A percentile compares a stretch with the other conserved stretches of the same genome.
phyloP scores from a whole-genome alignment of 352 stramenopile species.

The Detonula confervacea region DNA sequence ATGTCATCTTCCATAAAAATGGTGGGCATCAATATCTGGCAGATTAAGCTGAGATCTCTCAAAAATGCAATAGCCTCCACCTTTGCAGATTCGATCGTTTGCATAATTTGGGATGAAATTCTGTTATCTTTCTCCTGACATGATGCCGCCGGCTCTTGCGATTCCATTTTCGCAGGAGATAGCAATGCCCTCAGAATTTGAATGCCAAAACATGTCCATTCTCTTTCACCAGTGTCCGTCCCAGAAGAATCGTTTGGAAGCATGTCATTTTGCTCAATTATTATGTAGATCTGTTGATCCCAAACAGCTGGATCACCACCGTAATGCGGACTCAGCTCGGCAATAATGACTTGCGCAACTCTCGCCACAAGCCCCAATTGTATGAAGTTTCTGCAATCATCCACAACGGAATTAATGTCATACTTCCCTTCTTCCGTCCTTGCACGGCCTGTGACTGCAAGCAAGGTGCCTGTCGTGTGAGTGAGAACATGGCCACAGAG shows the following conservation, averaged over 20 bases:
- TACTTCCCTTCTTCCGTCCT: constrained; percentile 57
- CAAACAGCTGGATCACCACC: constrained; percentile 6
- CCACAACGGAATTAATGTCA: constrained; percentile 58
- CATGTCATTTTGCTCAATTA: constrained; percentile 15
- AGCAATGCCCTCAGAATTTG: constrained; percentile 33
- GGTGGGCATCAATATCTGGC: constrained; percentile 75
- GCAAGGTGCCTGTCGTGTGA: constrained; percentile 74
- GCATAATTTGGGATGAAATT: constrained; percentile 33
- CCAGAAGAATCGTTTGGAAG: constrained; percentile 4
- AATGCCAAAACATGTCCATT: constrained; percentile 48
- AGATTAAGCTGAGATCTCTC: constrained; percentile 60
- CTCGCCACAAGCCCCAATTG: constrained; percentile 76
- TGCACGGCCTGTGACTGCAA: constrained; percentile 65
- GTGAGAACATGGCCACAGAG: constrained; percentile 82
- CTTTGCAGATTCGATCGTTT: constrained; percentile 63
- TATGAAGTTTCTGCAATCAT: constrained; percentile 77
- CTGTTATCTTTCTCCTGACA: constrained; percentile 13
- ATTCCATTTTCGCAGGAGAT: constrained; percentile 3
- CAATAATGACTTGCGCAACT: constrained; percentile 75
- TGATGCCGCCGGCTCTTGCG: not conserved
- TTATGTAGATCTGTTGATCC: constrained; percentile 25
- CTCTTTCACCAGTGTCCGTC: constrained; percentile 24
- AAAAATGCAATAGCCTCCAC: constrained; percentile 69
- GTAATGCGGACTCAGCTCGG: constrained; percentile 43
- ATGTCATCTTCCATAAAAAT: constrained; percentile 42